A percentile compares a stretch with the other conserved stretches of the same genome.
phyloP scores from a whole-genome alignment of 2,329 filamentous ascomycete genomes.

The Dactylonectria estremocensis region DNA sequence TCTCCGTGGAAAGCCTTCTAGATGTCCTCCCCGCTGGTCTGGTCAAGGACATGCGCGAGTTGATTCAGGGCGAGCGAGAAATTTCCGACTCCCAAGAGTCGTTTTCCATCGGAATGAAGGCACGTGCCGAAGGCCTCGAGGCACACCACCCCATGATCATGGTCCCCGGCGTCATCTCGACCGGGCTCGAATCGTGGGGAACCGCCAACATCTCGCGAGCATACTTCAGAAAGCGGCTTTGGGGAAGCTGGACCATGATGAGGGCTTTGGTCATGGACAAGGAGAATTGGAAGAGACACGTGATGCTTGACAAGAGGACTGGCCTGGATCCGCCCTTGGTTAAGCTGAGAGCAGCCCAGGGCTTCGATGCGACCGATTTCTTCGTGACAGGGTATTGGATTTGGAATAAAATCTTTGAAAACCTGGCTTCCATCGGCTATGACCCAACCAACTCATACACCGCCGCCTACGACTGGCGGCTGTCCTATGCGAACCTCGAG shows the following conservation, averaged over 20 bases:
- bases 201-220: slow-evolving; percentile 87
- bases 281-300: slow-evolving; percentile 93
- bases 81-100: slow-evolving; percentile 90
- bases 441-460: slow-evolving; percentile 85
- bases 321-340: slow-evolving; percentile 92
- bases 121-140: slow-evolving; percentile 83
- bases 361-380: slow-evolving; percentile 98
- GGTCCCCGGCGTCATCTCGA: slow-evolving; percentile 98
- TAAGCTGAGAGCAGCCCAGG: slow-evolving; percentile 93
- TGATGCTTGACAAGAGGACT: slow-evolving; percentile 95
- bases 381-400: slow-evolving; percentile 97
- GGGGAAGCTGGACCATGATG: slow-evolving; percentile 99
- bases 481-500: slow-evolving; percentile 93
- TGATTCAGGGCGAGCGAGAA: slow-evolving; percentile 90
- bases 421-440: slow-evolving; percentile 95
- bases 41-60: slow-evolving; percentile 86
- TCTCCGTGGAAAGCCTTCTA: slow-evolving; percentile 87
- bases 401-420: slow-evolving; percentile 98
- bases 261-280: slow-evolving; percentile 93
- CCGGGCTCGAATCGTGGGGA: slow-evolving; percentile 96
- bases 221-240: slow-evolving; percentile 94
- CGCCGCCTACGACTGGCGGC: slow-evolving; percentile 89
- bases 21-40: slow-evolving; percentile 91
- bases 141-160: slow-evolving; percentile 94
- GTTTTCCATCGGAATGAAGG: slow-evolving; percentile 90